Base-by-base conservation (phyloP, 257 asterid genomes). In the Salvia splendens region DNA sequence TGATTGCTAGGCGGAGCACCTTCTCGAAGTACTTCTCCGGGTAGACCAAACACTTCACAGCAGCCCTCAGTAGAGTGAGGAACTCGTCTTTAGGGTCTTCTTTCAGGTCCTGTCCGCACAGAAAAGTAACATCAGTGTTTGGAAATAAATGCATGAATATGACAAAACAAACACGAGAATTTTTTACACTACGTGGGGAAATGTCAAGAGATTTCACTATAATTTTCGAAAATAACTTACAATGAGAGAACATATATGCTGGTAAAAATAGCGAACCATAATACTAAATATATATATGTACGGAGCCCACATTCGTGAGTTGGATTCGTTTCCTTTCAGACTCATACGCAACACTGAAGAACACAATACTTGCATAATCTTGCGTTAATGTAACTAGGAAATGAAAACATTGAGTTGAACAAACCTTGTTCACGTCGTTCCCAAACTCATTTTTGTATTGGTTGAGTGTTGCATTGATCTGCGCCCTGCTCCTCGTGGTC, bases 401-500 rank as follows among this genome's bases (percentile, higher is more conserved):
- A 59, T 5, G 9, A n/a, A 8, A 24, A 24, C 2, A 0, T 24
- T 24, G 30, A 24, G 1, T 24, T 24, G 30, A 24, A 24, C 2
- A 24, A 24, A 86, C 98, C 99, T 88, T 85, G 80, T 80, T 76
- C 35, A 87, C 77, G n/a, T 91, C 96, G 6, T 74, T 83, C 16
- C 88, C 96, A 36, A 80, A 88, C 64, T 73, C 73, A 56, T 94
- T 83, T 69, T 87, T 94, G 91, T 91, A 94, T 17, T 87, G 93
- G 73, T 94, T 94, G 47, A 87, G 61, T 0, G 98, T 88, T 11
- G 96, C 96, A 49, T 88, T 84, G 79, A 88, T 70, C 63, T 94
- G 96, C 3, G 96, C 88, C 74, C 88, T 91, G 80, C 99, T 94
- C 84, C 99, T 78, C 2, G 98, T 94, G 74, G 91, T 40, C 78